phyloP scores from a whole-genome alignment of 768 basidiomycete genomes.

The Fomitopsis serialis region DNA sequence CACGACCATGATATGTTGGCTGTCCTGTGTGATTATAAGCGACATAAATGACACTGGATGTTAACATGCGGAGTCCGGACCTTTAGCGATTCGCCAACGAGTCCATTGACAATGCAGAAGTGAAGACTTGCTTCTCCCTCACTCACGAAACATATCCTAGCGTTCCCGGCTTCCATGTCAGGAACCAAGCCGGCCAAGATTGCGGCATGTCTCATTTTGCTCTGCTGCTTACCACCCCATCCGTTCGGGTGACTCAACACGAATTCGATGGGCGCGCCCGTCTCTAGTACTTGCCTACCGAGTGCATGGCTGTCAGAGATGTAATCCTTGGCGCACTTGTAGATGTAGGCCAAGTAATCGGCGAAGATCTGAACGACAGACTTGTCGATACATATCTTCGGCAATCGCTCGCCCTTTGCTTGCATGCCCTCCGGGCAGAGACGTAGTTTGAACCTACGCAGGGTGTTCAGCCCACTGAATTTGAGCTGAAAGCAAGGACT shows the following conservation, averaged over 20 bases:
- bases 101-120: constrained; percentile 45
- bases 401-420: constrained; percentile 34
- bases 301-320: constrained; percentile 42
- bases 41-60: not conserved
- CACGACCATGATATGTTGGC: constrained; percentile 46
- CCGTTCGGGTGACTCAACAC: constrained; percentile 61
- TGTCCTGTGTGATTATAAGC: constrained; percentile 25
- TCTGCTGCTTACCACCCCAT: constrained; percentile 59
- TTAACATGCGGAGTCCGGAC: constrained; percentile 14
- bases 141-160: constrained; percentile 50
- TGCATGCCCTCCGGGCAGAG: constrained; percentile 3
- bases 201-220: constrained; percentile 49
- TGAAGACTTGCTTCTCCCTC: constrained; percentile 61
- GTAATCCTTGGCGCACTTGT: constrained; percentile 37
- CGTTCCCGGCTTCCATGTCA: constrained; percentile 30
- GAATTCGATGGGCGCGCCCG: constrained; percentile 38
- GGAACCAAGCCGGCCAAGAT: constrained; percentile 45
- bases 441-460: constrained; percentile 15
- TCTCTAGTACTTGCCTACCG: constrained; percentile 41
- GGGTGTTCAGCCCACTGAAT: constrained; percentile 2
- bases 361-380: constrained; percentile 37
- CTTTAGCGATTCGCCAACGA: constrained; percentile 33
- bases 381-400: constrained; percentile 31
- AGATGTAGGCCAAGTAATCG: constrained; percentile 44
- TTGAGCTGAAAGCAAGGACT: constrained; percentile 2